phyloP scores from a whole-genome alignment of 441 rosid species.

The Aquilaria agallochum region DNA sequence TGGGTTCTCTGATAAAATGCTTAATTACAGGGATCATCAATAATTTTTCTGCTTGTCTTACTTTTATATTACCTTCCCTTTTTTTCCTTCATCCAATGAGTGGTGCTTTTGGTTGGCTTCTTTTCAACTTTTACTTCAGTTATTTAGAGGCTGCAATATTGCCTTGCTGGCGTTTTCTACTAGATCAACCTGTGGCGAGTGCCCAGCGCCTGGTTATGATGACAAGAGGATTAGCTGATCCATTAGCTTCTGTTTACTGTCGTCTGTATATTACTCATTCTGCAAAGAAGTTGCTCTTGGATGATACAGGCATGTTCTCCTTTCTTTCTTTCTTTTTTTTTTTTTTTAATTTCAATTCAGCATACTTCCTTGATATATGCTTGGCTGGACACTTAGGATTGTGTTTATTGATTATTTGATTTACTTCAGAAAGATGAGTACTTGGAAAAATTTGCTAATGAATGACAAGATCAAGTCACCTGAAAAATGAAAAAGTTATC shows the following conservation, averaged over 20 bases:
- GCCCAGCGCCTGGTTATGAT: constrained; percentile 69
- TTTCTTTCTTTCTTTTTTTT: background rate
- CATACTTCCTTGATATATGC: no score
- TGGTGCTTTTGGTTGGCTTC: constrained; percentile 1
- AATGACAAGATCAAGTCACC: no score
- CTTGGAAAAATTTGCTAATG: no score
- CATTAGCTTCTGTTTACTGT: constrained; percentile 79
- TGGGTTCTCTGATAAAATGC: no score
- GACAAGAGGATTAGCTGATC: constrained; percentile 90
- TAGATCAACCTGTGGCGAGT: constrained; percentile 46
- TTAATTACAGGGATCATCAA: no score
- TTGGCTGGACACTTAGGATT: no score
- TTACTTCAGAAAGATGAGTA: no score
- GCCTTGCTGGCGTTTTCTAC: constrained; percentile 88
- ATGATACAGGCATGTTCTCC: constrained; percentile 45
- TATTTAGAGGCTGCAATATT: constrained; percentile 86
- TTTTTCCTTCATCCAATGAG: background rate
- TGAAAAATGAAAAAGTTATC: no score
- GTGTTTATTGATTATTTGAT: no score
- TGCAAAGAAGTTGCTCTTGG: constrained; percentile 55
- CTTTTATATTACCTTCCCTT: background rate
- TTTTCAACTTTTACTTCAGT: constrained; percentile 33
- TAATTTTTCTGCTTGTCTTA: no score
- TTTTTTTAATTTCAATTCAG: no score
- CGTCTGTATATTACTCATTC: constrained; percentile 75